Evolutionary conservation across 1,284 basidiomycete genomes (phyloP).

Genomic region (Mycena citricolor): DNA sequence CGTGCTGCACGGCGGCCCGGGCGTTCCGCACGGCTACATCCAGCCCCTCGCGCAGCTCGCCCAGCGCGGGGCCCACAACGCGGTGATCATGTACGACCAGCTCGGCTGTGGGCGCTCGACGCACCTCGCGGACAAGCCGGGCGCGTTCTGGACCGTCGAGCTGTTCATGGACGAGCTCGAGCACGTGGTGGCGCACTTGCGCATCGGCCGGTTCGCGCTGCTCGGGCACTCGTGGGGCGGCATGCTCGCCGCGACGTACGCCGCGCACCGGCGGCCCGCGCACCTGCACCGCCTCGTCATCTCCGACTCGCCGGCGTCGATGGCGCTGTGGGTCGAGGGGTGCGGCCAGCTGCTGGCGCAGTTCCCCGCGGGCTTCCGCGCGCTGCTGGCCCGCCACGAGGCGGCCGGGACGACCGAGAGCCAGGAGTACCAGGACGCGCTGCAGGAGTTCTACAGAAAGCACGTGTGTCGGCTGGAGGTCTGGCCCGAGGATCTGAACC

Average conservation of each 20-base stretch:
- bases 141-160: conserved; percentile 43
- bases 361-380: conserved; percentile 45
- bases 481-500: conserved; percentile 37
- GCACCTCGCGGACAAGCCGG: conserved; percentile 42
- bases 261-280: conserved; percentile 33
- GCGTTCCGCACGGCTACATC: conserved; percentile 39
- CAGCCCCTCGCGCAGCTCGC: conserved; percentile 35
- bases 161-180: conserved; percentile 49
- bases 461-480: conserved; percentile 49
- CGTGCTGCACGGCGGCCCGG: conserved; percentile 47
- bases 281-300: conserved; percentile 45
- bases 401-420: conserved; percentile 43
- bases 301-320: conserved; percentile 39
- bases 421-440: conserved; percentile 46
- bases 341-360: conserved; percentile 33
- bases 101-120: conserved; percentile 47
- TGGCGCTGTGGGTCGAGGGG: conserved; percentile 38
- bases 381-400: conserved; percentile 47
- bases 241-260: conserved; percentile 43
- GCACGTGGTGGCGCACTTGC: conserved; percentile 41
- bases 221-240: conserved; percentile 54
- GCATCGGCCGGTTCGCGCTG: conserved; percentile 39
- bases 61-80: conserved; percentile 27
- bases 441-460: conserved; percentile 41
- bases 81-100: conserved; percentile 51